A percentile compares a stretch with the other conserved stretches of the same genome.
phyloP scores from a whole-genome alignment of 2,329 filamentous ascomycete species.

The Xylariaceae sp. region DNA sequence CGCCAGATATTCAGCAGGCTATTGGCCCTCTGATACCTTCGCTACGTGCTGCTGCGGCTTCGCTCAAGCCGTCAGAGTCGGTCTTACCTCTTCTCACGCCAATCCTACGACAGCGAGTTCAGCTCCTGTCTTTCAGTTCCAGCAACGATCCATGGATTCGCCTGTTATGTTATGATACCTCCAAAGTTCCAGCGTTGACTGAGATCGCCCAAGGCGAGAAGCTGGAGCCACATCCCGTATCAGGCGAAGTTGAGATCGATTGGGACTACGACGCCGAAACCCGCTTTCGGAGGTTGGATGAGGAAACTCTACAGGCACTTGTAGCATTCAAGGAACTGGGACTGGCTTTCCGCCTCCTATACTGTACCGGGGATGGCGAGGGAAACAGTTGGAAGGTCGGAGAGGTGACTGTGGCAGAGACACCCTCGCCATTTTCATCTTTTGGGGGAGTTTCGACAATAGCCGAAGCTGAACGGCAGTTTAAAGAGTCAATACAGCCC shows the following conservation, averaged over 20 bases:
- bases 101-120: constrained; percentile 70
- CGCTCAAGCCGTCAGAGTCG: constrained; percentile 61
- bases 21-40: constrained; percentile 65
- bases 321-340: constrained; percentile 67
- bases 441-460: constrained; percentile 61
- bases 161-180: constrained; percentile 72
- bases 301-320: constrained; percentile 76
- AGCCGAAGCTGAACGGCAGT: constrained; percentile 66
- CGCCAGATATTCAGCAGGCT: constrained; percentile 56
- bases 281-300: constrained; percentile 72
- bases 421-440: constrained; percentile 60
- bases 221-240: constrained; percentile 81
- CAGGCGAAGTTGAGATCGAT: constrained; percentile 79
- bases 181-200: constrained; percentile 63
- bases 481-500: constrained; percentile 45
- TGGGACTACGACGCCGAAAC: constrained; percentile 68
- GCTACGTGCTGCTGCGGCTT: constrained; percentile 64
- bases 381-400: constrained; percentile 75
- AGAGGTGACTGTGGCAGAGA: constrained; percentile 69
- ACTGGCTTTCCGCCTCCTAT: constrained; percentile 71
- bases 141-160: constrained; percentile 74
- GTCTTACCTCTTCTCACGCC: constrained; percentile 68
- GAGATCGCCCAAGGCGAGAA: constrained; percentile 66
- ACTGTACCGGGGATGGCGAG: constrained; percentile 70
- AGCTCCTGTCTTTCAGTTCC: constrained; percentile 64